These are phyloP conservation scores for Mortierella sp. DNA, from an alignment of 371 early-diverging fungal species.

Conservation along the genomic window DNA sequence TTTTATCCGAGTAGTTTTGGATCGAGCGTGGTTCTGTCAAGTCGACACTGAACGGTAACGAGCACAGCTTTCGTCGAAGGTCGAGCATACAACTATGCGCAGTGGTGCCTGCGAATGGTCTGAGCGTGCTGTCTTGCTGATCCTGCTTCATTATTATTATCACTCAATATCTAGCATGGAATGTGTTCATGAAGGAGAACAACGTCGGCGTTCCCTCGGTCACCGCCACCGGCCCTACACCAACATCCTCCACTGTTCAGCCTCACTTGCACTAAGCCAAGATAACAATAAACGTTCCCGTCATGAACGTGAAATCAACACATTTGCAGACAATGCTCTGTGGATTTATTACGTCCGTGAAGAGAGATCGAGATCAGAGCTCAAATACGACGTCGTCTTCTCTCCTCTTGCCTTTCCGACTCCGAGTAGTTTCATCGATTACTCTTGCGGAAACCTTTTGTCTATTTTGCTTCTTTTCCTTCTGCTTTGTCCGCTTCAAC, in stretches of 20 bases:
- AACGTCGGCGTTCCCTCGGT: constrained; percentile 29
- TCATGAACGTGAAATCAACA: no score
- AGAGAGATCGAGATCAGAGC: no score
- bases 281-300: no score
- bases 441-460: constrained; percentile 24
- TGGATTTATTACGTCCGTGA: no score
- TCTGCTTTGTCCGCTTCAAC: constrained; percentile 36
- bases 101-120: no score
- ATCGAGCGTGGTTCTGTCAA: constrained; percentile 41
- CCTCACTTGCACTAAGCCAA: constrained; percentile 18
- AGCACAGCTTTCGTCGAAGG: not conserved
- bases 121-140: no score
- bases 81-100: no score
- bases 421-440: constrained; percentile 9
- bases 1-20: constrained; percentile 50
- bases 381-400: not conserved
- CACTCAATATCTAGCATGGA: constrained; percentile 33
- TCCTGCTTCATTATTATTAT: no score
- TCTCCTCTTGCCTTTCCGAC: not conserved
- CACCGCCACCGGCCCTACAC: constrained; percentile 26
- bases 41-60: constrained; percentile 36
- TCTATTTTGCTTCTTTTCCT: constrained; percentile 49
- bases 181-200: constrained; percentile 24
- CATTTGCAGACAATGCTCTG: no score
- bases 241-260: constrained; percentile 10